These are phyloP conservation scores for Dactylellina sp. DNA, from an alignment of 2,329 filamentous ascomycete genomes.

Conservation along the genomic window DNA sequence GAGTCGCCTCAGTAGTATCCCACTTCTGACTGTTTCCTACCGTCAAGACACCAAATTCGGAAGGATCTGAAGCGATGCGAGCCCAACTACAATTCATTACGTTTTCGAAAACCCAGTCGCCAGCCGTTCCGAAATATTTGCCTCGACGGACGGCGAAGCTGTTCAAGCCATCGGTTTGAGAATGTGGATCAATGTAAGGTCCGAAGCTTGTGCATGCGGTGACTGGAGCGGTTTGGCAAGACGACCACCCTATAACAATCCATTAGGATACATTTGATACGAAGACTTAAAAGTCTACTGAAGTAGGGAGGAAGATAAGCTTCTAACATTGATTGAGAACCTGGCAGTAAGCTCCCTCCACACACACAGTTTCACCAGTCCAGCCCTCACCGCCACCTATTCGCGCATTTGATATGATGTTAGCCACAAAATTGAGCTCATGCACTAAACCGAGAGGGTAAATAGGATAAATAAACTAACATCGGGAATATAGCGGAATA, in stretches of 20 bases:
- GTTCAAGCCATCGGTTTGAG: conserved; percentile 48
- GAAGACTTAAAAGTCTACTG: neutral
- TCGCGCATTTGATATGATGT: too few relatives aligned
- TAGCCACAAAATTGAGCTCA: neutral
- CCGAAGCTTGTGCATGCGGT: conserved; percentile 43
- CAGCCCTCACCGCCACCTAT: conserved; percentile 52
- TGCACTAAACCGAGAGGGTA: neutral
- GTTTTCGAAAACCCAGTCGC: conserved; percentile 61
- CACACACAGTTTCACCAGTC: conserved; percentile 41
- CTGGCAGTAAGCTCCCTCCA: conserved; percentile 46
- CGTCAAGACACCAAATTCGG: conserved; percentile 73
- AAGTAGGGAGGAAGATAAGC: neutral
- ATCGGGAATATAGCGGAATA: conserved; percentile 38
- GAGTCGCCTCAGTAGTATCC: conserved; percentile 69
- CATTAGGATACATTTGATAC: neutral
- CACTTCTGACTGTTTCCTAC: conserved; percentile 79
- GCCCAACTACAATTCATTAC: conserved; percentile 61
- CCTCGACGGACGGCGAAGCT: conserved; percentile 39
- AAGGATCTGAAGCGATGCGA: conserved; percentile 43
- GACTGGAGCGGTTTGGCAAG: conserved; percentile 37
- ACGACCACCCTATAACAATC: conserved; percentile 39
- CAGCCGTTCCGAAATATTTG: conserved; percentile 52
- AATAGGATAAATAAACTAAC: conserved; percentile 16
- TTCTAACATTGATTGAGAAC: conserved; percentile 53
- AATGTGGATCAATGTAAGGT: conserved; percentile 46